Evolutionary conservation across 2,329 filamentous ascomycete species (phyloP), one percentile per base, ranked within the genome.

Genomic region (Grosmannia clavigera): DNA sequence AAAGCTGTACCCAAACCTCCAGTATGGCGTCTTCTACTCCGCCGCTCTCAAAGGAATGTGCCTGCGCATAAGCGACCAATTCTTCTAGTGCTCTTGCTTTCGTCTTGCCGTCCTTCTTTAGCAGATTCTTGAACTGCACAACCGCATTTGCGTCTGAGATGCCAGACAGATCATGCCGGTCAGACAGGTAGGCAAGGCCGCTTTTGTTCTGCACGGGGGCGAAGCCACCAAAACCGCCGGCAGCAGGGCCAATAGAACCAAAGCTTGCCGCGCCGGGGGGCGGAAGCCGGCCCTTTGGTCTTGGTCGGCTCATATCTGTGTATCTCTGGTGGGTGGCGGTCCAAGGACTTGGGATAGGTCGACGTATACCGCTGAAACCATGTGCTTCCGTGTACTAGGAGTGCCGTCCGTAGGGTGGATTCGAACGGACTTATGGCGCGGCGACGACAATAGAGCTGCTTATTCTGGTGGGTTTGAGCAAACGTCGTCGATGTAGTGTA

Each of bases 71-170:
- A 40, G 80, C 71, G 55, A 90, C 79, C 25, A 99, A 74, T 58
- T 97, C 92, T 67, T 97, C 92, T 33, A 99, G 76, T 0, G 90
- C 92, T 71, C 92, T 96, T 9, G 87, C 81, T 70, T 96, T 95
- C 46, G 94, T 99, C 12, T 85, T 95, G 68, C 86, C 87, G 74
- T 96, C 92, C 73, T 94, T 95, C 75, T 97, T 99, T 57, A 86
- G 80, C 3, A 96, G 74, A 66, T 95, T 96, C 73, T 96, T 95
- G 75, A 96, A 90, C n/a, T 86, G 84, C 16, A 97, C 91, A 46
- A 92, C 84, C 46, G 92, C 78, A 68, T 94, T 88, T 9, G 91
- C 81, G 66, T 96, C 86, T 53, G 85, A 87, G 62, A 99, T 84
- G 52, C 76, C 76, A 40, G 85, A 84, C 65, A 96, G 83, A 68